A percentile compares a stretch with the other conserved stretches of the same genome.
These are phyloP conservation scores for Carallia brachiata DNA, from an alignment of 345 rosid genomes.

Conservation along the genomic window DNA sequence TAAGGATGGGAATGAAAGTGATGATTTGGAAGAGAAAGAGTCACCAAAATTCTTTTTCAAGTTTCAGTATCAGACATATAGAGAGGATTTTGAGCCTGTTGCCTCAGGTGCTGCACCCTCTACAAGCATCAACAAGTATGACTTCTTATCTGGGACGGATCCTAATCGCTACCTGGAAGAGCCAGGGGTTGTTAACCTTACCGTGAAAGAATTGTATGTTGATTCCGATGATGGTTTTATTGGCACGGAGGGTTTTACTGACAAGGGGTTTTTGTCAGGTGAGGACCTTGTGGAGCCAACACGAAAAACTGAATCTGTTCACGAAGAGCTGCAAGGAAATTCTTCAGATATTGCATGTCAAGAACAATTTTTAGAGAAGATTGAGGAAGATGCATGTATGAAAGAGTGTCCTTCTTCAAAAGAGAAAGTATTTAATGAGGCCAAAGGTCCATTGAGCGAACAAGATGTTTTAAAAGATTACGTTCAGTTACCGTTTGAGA, in stretches of 20 bases:
- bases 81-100: slow-evolving; percentile 16
- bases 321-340: slow-evolving; percentile 23
- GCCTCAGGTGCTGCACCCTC: slow-evolving; percentile 22
- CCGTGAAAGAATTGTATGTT: slow-evolving; percentile 33
- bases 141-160: slow-evolving; percentile 30
- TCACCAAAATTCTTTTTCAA: slow-evolving; percentile 51
- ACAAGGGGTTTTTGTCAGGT: slow-evolving; percentile 4
- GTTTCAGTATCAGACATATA: slow-evolving; percentile 61
- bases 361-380: slow-evolving; percentile 13
- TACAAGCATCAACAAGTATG: slow-evolving; percentile 39
- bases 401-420: slow-evolving; percentile 7
- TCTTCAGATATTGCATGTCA: background rate
- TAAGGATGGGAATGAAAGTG: slow-evolving; percentile 13
- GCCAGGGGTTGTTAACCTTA: slow-evolving; percentile 42
- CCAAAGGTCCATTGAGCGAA: slow-evolving; percentile 13
- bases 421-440: slow-evolving; percentile 13
- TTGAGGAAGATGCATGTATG: slow-evolving; percentile 8
- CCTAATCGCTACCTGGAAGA: slow-evolving; percentile 38
- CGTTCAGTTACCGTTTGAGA: slow-evolving; percentile 40
- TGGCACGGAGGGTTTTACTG: slow-evolving; percentile 5
- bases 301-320: slow-evolving; percentile 11
- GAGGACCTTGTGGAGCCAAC: slow-evolving; percentile 6
- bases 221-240: slow-evolving; percentile 18
- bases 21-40: slow-evolving; percentile 27
- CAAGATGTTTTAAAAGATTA: slow-evolving; percentile 17